Conservation (phyloP, 2,329 filamentous ascomycete genomes). For the Clarireedia sp. region DNA sequence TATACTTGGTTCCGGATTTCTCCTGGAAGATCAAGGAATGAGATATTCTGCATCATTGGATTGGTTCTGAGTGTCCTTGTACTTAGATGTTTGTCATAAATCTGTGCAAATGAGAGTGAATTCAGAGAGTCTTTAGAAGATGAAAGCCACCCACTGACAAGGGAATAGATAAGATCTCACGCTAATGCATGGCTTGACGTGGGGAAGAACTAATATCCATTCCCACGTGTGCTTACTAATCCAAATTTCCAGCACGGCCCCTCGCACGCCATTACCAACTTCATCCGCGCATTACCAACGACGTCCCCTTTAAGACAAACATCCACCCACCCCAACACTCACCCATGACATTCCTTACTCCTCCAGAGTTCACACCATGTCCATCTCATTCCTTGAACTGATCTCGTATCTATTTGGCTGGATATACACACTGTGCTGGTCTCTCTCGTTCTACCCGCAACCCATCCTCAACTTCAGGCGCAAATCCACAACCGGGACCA, state of each 20-base stretch:
- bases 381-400: conserved; percentile 36
- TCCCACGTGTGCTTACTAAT: neutral
- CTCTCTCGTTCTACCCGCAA: conserved; percentile 87
- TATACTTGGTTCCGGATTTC: conserved; percentile 55
- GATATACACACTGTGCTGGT: conserved; percentile 73
- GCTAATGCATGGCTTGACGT: neutral
- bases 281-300: no score
- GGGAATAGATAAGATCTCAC: neutral
- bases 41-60: conserved; percentile 11
- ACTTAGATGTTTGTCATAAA: no score
- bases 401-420: conserved; percentile 60
- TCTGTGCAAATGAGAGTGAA: no score
- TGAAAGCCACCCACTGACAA: neutral
- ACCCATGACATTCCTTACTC: neutral
- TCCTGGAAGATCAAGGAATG: conserved; percentile 39
- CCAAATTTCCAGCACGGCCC: no score
- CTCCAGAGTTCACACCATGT: conserved; percentile 20
- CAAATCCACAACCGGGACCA: conserved; percentile 71
- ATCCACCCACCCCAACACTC: neutral
- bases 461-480: conserved; percentile 70
- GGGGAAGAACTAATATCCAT: no score
- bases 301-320: neutral
- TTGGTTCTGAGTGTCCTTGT: no score
- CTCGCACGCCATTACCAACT: no score
- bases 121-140: no score